Conservation (phyloP, 2,329 filamentous ascomycete genomes). For the Fusarium falciforme region DNA sequence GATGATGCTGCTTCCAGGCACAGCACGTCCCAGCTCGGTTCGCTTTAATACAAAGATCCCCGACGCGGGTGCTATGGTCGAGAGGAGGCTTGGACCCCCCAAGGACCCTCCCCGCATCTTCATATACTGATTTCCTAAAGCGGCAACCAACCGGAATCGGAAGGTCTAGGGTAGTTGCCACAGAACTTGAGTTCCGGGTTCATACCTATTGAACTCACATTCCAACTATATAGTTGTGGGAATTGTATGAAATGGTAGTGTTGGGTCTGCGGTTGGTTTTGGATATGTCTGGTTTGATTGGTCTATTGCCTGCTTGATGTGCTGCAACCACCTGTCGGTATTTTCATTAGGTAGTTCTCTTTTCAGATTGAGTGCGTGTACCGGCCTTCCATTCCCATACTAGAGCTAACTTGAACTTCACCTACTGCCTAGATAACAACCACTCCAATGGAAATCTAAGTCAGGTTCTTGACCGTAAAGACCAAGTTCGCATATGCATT, state of each 20-base stretch:
- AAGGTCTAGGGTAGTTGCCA: slow-evolving; percentile 22
- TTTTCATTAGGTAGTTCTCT: not conserved
- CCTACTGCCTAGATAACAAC: no score
- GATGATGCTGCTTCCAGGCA: not conserved
- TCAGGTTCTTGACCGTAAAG: not conserved
- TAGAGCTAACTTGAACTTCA: not conserved
- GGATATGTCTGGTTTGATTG: not conserved
- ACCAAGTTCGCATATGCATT: not conserved
- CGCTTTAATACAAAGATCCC: not conserved
- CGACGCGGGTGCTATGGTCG: not conserved
- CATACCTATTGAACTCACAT: not conserved
- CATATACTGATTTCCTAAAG: slow-evolving; percentile 11
- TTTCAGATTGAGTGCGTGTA: no score
- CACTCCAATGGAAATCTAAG: not conserved
- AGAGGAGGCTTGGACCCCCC: not conserved
- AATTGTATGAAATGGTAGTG: not conserved
- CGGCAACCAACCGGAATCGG: slow-evolving; percentile 1
- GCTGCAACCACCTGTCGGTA: not conserved
- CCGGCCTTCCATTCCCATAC: not conserved
- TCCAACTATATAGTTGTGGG: not conserved
- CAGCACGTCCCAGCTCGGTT: not conserved
- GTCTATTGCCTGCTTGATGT: not conserved
- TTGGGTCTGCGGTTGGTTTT: not conserved
- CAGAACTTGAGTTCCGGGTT: not conserved
- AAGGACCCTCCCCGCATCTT: not conserved